Evolutionary conservation across 2,329 filamentous ascomycete species (phyloP).

Genomic region (Leptodontidium sp.): DNA sequence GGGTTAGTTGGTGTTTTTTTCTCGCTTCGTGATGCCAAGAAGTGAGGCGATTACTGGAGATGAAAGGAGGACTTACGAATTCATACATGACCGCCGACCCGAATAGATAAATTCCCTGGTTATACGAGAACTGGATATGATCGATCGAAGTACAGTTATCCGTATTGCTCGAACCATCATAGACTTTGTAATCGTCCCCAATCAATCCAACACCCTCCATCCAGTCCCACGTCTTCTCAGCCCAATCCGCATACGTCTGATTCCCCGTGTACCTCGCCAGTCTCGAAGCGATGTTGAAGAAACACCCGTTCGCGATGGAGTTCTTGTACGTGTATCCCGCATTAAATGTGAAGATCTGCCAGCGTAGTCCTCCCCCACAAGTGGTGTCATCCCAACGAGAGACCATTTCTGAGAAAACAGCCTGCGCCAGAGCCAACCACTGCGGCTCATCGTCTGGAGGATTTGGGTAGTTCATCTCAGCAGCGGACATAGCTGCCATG

Average conservation of each 20-base stretch:
- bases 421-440: conserved; percentile 77
- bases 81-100: conserved; percentile 59
- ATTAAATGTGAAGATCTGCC: conserved; percentile 87
- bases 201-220: conserved; percentile 65
- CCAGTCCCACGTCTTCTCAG: conserved; percentile 76
- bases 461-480: conserved; percentile 69
- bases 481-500: conserved; percentile 72
- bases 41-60: no score
- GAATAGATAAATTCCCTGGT: conserved; percentile 70
- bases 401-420: conserved; percentile 75
- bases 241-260: conserved; percentile 79
- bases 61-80: conserved; percentile 51
- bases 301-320: conserved; percentile 67
- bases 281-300: conserved; percentile 69
- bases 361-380: conserved; percentile 79
- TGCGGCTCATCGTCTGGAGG: conserved; percentile 63
- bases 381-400: conserved; percentile 72
- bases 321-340: conserved; percentile 81
- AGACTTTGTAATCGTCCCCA: conserved; percentile 60
- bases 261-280: conserved; percentile 81
- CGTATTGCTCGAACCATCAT: conserved; percentile 65
- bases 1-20: conserved; percentile 20
- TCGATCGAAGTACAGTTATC: conserved; percentile 65
- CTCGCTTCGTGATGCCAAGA: conserved; percentile 4
- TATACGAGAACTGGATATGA: conserved; percentile 73